Evolutionary conservation across 1,139 yeast genomes (phyloP).

Genomic region (Diutina rugosa): DNA sequence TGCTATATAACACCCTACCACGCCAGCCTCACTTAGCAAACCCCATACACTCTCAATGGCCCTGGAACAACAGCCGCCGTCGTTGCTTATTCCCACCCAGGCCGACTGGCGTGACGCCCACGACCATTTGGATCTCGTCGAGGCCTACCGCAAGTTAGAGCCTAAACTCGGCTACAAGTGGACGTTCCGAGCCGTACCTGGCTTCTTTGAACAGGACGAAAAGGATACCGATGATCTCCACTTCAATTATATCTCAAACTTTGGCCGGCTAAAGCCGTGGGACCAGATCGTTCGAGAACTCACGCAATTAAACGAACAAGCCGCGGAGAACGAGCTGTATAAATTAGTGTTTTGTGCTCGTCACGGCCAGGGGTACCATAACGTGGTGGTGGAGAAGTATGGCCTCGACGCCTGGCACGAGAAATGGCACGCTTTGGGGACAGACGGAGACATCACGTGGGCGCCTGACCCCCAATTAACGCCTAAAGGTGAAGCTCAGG

Average conservation of each 20-base stretch:
- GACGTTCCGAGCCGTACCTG: slow-evolving; percentile 7
- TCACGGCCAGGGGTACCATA: slow-evolving; percentile 31
- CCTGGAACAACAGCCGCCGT: slow-evolving; percentile 7
- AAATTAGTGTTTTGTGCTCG: slow-evolving; percentile 14
- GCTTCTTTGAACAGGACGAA: slow-evolving; percentile 7
- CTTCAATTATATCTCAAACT: slow-evolving; percentile 6
- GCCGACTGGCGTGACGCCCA: slow-evolving; percentile 25
- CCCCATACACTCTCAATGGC: background rate
- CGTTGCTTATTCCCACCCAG: slow-evolving; percentile 17
- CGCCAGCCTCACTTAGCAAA: too few relatives aligned
- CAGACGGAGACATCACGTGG: slow-evolving; percentile 21
- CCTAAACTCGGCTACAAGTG: slow-evolving; percentile 5
- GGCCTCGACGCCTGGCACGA: slow-evolving; percentile 15
- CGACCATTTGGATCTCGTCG: slow-evolving; percentile 18
- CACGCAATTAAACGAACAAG: slow-evolving; percentile 4
- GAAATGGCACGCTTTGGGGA: slow-evolving; percentile 17
- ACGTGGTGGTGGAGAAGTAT: slow-evolving; percentile 14
- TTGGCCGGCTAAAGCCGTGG: slow-evolving; percentile 9
- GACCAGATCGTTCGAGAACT: slow-evolving; percentile 4
- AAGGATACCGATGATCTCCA: slow-evolving; percentile 6
- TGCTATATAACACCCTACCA: too few relatives aligned
- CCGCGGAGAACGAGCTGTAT: slow-evolving; percentile 6
- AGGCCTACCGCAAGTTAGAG: background rate
- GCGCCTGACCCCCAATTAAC: slow-evolving; percentile 7
- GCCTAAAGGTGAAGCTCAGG: background rate